Percentiles rank a stretch among this genome's conserved stretches.
Evolutionary conservation across 352 stramenopile genomes (phyloP).

Genomic region (Elongisporangium anandrum): DNA sequence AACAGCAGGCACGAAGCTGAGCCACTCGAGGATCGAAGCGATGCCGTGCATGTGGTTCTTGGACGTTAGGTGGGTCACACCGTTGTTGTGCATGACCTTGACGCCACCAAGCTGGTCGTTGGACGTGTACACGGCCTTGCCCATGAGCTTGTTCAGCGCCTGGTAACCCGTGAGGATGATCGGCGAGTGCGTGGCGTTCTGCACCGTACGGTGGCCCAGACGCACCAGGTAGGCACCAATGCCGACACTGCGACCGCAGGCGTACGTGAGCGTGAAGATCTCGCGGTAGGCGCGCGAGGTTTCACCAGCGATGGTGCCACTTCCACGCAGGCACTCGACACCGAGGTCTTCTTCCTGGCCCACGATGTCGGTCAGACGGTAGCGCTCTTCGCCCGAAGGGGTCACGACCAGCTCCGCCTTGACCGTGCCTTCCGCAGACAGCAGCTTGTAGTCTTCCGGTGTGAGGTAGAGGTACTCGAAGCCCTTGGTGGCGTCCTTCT

Average conservation of each 20-base stretch:
- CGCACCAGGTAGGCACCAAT: conserved; percentile 99
- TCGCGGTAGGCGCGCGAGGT: conserved; percentile 98
- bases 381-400: conserved; percentile 79
- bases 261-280: conserved; percentile 99
- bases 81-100: conserved; percentile 99
- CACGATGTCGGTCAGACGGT: conserved; percentile 97
- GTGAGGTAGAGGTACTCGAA: conserved; percentile 99
- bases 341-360: conserved; percentile 97
- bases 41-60: conserved; percentile 97
- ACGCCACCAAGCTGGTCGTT: conserved; percentile 99
- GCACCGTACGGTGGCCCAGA: conserved; percentile 98
- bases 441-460: conserved; percentile 91
- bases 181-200: conserved; percentile 96
- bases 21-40: conserved; percentile 95
- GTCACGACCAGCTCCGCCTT: conserved; percentile 78
- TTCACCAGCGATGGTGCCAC: conserved; percentile 98
- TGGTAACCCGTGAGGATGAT: conserved; percentile 99
- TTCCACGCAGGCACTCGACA: conserved; percentile 99
- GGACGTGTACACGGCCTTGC: conserved; percentile 98
- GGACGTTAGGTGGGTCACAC: conserved; percentile 96
- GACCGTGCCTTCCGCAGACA: conserved; percentile 88
- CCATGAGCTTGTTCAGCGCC: conserved; percentile 99
- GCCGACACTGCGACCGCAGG: conserved; percentile 98
- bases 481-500: conserved; percentile 94
- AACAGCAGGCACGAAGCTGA: conserved; percentile 97